Evolutionary conservation across 2,329 filamentous ascomycete species (phyloP).

Genomic region (Curvularia spicifera): DNA sequence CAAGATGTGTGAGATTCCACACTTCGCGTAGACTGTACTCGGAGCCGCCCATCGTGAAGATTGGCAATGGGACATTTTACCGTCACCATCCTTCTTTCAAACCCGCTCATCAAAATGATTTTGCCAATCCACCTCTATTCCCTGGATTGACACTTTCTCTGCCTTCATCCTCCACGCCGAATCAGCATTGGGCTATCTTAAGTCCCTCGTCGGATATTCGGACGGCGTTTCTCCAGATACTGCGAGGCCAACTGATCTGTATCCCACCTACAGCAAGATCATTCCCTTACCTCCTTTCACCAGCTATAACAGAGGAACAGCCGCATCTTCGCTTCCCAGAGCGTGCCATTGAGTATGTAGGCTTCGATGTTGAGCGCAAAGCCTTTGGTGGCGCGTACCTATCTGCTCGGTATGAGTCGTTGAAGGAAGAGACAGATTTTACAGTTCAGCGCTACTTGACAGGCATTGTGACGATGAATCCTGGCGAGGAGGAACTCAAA

Average conservation of each 20-base stretch:
- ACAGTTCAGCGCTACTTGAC: slow-evolving; percentile 80
- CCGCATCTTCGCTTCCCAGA: slow-evolving; percentile 64
- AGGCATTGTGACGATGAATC: slow-evolving; percentile 84
- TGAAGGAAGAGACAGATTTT: slow-evolving; percentile 86
- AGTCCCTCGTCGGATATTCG: slow-evolving; percentile 80
- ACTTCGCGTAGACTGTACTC: slow-evolving; percentile 27
- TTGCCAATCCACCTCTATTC: slow-evolving; percentile 76
- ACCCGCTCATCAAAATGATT: slow-evolving; percentile 50
- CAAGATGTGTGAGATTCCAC: slow-evolving; percentile 31
- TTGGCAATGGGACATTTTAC: slow-evolving; percentile 78
- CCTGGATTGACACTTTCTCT: slow-evolving; percentile 72
- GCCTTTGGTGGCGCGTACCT: slow-evolving; percentile 73
- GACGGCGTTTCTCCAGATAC: slow-evolving; percentile 79
- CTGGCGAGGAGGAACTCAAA: slow-evolving; percentile 58
- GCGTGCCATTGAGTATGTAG: slow-evolving; percentile 83
- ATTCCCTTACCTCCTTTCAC: slow-evolving; percentile 77
- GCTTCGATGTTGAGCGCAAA: slow-evolving; percentile 78
- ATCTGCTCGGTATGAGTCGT: slow-evolving; percentile 87
- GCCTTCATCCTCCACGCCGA: slow-evolving; percentile 59
- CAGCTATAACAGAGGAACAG: slow-evolving; percentile 61
- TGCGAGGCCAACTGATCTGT: slow-evolving; percentile 77
- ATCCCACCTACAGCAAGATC: slow-evolving; percentile 76
- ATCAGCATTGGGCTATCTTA: slow-evolving; percentile 81
- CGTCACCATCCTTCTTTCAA: slow-evolving; percentile 66
- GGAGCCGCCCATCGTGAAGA: slow-evolving; percentile 40